A percentile compares a stretch with the other conserved stretches of the same genome.
phyloP scores from a whole-genome alignment of 2,329 filamentous ascomycete species.

The Pseudogymnoascus destructans region DNA sequence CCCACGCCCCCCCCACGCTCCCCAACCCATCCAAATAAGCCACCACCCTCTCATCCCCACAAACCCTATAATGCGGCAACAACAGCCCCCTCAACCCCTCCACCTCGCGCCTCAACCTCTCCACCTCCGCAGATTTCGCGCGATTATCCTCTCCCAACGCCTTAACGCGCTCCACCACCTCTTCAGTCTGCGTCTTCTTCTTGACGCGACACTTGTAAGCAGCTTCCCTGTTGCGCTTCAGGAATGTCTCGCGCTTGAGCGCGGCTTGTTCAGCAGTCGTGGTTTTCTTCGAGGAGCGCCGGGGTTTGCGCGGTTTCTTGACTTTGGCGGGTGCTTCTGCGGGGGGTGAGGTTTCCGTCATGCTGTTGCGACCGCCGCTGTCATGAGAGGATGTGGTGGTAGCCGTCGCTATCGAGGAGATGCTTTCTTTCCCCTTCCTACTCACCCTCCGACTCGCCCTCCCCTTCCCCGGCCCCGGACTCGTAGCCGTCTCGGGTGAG shows the following conservation, averaged over 20 bases:
- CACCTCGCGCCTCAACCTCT: background rate
- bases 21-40: background rate
- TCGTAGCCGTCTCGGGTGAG: background rate
- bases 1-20: background rate
- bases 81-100: background rate
- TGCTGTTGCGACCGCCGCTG: background rate
- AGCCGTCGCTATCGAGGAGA: background rate
- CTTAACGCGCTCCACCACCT: background rate
- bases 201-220: conserved; percentile 4
- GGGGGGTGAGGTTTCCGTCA: background rate
- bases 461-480: background rate
- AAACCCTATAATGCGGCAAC: background rate
- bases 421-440: background rate
- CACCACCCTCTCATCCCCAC: background rate
- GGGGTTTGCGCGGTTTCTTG: background rate
- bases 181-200: conserved; percentile 3
- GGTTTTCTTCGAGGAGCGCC: background rate
- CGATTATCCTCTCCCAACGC: background rate
- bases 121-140: background rate
- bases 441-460: background rate
- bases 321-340: background rate
- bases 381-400: background rate
- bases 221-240: conserved; percentile 1
- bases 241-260: background rate
- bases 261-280: background rate